A percentile compares a stretch with the other conserved stretches of the same genome.
These are phyloP conservation scores for Boletus subcaerulescens DNA, from an alignment of 768 basidiomycete species.

Conservation along the genomic window DNA sequence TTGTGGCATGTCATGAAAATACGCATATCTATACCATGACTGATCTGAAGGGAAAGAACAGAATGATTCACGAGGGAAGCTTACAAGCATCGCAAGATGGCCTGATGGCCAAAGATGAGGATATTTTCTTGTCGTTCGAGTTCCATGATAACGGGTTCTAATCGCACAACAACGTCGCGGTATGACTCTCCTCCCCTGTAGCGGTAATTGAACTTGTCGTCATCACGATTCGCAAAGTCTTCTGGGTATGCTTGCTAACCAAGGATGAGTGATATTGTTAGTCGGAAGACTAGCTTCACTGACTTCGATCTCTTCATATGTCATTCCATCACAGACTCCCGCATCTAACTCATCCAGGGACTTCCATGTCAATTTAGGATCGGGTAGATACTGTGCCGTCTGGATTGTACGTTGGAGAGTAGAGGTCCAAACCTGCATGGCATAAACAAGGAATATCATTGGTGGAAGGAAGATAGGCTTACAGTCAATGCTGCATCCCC, in stretches of 20 bases:
- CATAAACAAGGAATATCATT: background rate
- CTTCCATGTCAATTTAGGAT: slow-evolving; percentile 96
- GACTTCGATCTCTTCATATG: slow-evolving; percentile 98
- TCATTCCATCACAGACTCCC: slow-evolving; percentile 99
- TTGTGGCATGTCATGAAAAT: slow-evolving; percentile 91
- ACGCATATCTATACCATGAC: slow-evolving; percentile 70
- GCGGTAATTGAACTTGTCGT: slow-evolving; percentile 99
- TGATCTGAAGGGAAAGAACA: background rate
- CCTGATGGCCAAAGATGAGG: slow-evolving; percentile 94
- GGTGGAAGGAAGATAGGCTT: slow-evolving; percentile 18
- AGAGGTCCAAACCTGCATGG: slow-evolving; percentile 94
- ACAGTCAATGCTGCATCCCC: slow-evolving; percentile 88
- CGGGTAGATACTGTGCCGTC: slow-evolving; percentile 78
- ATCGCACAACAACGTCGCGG: slow-evolving; percentile 89
- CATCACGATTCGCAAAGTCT: slow-evolving; percentile 96
- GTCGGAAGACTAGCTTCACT: slow-evolving; percentile 8
- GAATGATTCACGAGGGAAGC: slow-evolving; percentile 19
- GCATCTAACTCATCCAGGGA: slow-evolving; percentile 97
- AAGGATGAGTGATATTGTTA: background rate
- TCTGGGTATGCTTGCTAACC: slow-evolving; percentile 89
- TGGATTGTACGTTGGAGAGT: slow-evolving; percentile 91
- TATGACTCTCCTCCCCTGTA: slow-evolving; percentile 98
- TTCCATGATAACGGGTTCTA: slow-evolving; percentile 99
- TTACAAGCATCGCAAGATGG: slow-evolving; percentile 77
- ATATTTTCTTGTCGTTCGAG: slow-evolving; percentile 98